Base-by-base conservation (phyloP, 805 yeast genomes). In the Ogataea polymorpha region DNA sequence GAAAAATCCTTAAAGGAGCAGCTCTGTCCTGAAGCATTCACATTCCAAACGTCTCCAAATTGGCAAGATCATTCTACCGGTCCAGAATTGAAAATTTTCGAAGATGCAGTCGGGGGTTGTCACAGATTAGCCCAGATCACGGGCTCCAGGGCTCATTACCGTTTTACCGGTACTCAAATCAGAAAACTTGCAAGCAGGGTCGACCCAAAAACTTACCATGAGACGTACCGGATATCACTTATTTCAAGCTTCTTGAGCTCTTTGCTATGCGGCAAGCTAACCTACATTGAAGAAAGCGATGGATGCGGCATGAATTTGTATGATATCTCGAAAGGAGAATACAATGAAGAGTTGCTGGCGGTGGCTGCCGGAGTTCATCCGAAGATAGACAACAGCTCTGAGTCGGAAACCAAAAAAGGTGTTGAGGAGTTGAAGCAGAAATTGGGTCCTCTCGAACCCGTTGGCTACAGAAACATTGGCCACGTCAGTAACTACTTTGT, bases 1-100 rank as follows among this genome's bases (percentile, higher is more conserved):
- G 44, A 50, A 4, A 36, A 54, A 10, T 44, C 67, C 2, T 64
- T 86, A 36, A 57, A 67, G 26, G 71, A 66, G 2, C 85, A 75
- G 46, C 53, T 85, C 27, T 51, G 54, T 15, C 70, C 70, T 2
- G 50, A 51, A 1, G 82, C 84, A 1, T 82, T 86, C 49, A 68
- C 91, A 2, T 71, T 79, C 51, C 67, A 72, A 5, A 70, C 70
- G 29, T 82, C 95, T 4, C 96, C 96, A 7, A 89, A 90, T 58
- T 89, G 97, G 97, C 97, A 89, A 62, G 96, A 89, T 56, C 95
- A 87, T 57, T 82, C 93, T 17, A 89, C 97, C 0, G 82, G 77
- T 4, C 63, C 69, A 15, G 95, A 89, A 58, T 70, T 86, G 41
- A 56, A 66, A 21, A 71, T 61, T 24, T 81, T 87, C 53, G 93